Percentiles rank a stretch among this genome's conserved stretches.
Conservation (phyloP, 2,329 filamentous ascomycete species). For the Hypoxylon sp. region DNA sequence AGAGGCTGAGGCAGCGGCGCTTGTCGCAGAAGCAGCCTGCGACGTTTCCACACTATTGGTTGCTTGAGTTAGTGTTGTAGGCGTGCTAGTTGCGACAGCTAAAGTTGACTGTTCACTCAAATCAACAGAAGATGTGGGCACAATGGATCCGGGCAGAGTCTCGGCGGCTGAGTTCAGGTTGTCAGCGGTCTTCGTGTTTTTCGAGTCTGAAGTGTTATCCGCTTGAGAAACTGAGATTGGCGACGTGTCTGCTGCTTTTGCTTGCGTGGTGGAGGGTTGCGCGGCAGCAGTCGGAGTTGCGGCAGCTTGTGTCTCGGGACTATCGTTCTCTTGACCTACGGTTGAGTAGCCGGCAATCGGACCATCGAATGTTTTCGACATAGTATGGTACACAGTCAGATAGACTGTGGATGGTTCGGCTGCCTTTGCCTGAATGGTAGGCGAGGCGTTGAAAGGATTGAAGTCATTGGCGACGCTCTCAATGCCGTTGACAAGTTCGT, state of each 20-base stretch:
- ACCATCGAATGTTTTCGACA: conserved; percentile 59
- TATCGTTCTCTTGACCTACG: conserved; percentile 48
- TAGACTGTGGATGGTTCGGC: conserved; percentile 51
- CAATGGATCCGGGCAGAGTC: conserved; percentile 43
- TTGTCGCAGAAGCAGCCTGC: conserved; percentile 43
- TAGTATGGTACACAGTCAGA: conserved; percentile 59
- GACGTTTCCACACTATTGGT: conserved; percentile 41
- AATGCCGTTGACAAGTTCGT: conserved; percentile 47
- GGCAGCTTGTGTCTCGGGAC: conserved; percentile 30
- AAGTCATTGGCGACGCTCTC: conserved; percentile 50
- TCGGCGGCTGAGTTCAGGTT: conserved; percentile 12
- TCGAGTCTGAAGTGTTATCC: conserved; percentile 19
- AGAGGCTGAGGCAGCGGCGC: conserved; percentile 41
- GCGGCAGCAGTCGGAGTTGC: conserved; percentile 6
- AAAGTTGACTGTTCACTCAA: conserved; percentile 49
- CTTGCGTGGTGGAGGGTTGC: conserved; percentile 20
- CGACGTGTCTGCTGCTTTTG: conserved; percentile 19
- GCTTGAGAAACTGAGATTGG: conserved; percentile 14
- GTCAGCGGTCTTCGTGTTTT: conserved; percentile 16
- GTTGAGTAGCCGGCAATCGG: conserved; percentile 60
- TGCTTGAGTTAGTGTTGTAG: conserved; percentile 50
- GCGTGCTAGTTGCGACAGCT: conserved; percentile 48
- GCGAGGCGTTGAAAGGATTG: conserved; percentile 43
- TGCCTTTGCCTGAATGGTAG: conserved; percentile 39
- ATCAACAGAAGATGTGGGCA: conserved; percentile 47